Percentiles rank a stretch among this genome's conserved stretches.
Evolutionary conservation across 768 basidiomycete genomes (phyloP).

Genomic region (Trametes elegans): DNA sequence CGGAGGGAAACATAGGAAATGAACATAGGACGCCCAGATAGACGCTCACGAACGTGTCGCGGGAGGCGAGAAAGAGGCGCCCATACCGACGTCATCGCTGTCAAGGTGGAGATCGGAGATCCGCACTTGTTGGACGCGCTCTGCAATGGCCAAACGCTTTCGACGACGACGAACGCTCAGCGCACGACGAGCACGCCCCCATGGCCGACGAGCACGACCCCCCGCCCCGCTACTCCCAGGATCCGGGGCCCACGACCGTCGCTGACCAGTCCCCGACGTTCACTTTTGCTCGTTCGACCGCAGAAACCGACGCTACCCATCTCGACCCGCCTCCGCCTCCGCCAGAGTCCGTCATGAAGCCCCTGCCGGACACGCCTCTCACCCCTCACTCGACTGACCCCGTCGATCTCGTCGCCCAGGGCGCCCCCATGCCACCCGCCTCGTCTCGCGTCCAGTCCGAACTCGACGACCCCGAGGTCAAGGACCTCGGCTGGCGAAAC

Average conservation of each 20-base stretch:
- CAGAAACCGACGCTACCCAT: background rate
- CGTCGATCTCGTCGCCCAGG: constrained; percentile 2
- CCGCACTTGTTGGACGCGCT: background rate
- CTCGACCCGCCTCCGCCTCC: background rate
- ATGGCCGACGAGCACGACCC: constrained; percentile 2
- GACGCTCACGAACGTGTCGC: background rate
- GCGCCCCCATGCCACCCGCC: background rate
- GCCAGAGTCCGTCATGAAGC: constrained; percentile 10
- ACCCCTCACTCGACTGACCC: background rate
- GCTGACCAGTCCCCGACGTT: background rate
- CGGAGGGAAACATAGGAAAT: no score
- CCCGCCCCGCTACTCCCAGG: background rate
- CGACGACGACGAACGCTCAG: background rate
- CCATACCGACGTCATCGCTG: background rate
- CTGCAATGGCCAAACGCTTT: background rate
- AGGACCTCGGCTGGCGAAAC: constrained; percentile 28
- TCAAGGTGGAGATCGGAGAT: background rate
- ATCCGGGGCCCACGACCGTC: background rate
- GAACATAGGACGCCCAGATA: no score
- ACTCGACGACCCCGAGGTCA: constrained; percentile 29
- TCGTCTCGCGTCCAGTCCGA: constrained; percentile 11
- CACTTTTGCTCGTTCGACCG: background rate
- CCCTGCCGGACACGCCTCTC: constrained; percentile 6
- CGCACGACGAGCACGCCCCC: background rate
- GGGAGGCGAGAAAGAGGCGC: background rate